phyloP scores from a whole-genome alignment of 2,329 filamentous ascomycete genomes.

The Colletotrichum neosansevieriae region DNA sequence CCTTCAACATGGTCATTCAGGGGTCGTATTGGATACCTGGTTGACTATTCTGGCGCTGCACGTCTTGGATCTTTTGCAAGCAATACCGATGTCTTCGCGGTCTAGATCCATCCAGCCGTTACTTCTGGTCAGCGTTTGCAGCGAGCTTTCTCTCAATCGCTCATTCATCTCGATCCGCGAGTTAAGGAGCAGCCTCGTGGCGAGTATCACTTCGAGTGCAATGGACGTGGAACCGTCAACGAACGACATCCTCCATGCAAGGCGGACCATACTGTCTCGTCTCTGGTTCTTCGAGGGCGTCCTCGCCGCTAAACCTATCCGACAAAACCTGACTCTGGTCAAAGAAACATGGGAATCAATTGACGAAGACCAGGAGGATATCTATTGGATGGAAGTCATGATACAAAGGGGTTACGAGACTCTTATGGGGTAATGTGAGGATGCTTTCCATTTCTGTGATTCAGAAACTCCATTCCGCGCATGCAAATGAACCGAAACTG shows the following conservation, averaged over 20 bases:
- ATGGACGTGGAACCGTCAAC: conserved; percentile 39
- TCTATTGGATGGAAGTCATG: too few relatives aligned
- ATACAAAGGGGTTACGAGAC: too few relatives aligned
- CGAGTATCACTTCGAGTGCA: conserved; percentile 42
- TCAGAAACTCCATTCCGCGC: too few relatives aligned
- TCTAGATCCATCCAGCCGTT: conserved; percentile 59
- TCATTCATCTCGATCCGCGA: neutral
- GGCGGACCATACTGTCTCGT: conserved; percentile 53
- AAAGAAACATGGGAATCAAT: too few relatives aligned
- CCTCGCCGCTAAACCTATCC: conserved; percentile 49
- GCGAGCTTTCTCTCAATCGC: conserved; percentile 51
- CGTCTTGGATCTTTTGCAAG: conserved; percentile 55
- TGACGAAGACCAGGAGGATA: too few relatives aligned
- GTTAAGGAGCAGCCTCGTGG: neutral
- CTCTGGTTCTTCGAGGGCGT: conserved; percentile 53
- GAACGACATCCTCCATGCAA: conserved; percentile 49
- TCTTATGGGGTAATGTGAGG: too few relatives aligned
- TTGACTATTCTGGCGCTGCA: conserved; percentile 58
- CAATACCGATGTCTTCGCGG: conserved; percentile 57
- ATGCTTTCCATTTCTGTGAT: too few relatives aligned
- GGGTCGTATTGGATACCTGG: conserved; percentile 49
- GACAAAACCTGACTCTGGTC: too few relatives aligned
- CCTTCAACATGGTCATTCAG: neutral
- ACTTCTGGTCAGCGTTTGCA: conserved; percentile 56
- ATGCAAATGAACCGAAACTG: too few relatives aligned